Base-by-base conservation (phyloP, 345 rosid genomes). In the Fremontodendron californicum region DNA sequence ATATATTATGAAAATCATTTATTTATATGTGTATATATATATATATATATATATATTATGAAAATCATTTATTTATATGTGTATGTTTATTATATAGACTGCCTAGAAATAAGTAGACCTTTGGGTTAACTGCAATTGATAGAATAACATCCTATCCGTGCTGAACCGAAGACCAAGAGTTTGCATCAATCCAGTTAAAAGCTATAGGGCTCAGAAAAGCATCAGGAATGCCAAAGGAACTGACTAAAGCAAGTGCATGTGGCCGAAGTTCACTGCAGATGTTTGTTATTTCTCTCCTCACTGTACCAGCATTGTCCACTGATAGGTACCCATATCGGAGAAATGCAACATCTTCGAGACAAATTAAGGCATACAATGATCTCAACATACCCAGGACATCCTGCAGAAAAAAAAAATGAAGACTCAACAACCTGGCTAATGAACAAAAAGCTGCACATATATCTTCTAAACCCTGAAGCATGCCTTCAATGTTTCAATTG, bases 211-310 rank as follows among this genome's bases (percentile, higher is more conserved):
- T 80, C 85, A 95, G 82, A 74, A 90, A 88, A 4, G 94, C 84
- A 52, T 87, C 90, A 21, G 99, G 99, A 71, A 95, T 83, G 74
- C 98, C 96, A 9, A 89, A 91, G 27, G 98, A 91, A 70, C 82
- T 75, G 35, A 93, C 99, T 75, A 95, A 82, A 1, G 90, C 89
- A n/a, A 95, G 94, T 0, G 97, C 89, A 64, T 93, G 97, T 2
- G 94, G 98, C 66, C 96, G 85, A 68, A 95, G 66, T 81, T 95
- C 97, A 8, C 85, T 70, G 89, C 99, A 95, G 18, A 95, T 86
- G 75, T 87, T 82, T 10, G 78, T 77, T 52, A 93, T 89, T 81
- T 95, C 99, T 65, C 81, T 87, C 87, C 97, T 86, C 74, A 90
- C 89, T 1, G 87, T 79, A 64, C 82, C 89, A 12, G 88, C 88